Evolutionary conservation across 108 stramenopile species (phyloP).

Genomic region (Discostella stelligeroides): DNA sequence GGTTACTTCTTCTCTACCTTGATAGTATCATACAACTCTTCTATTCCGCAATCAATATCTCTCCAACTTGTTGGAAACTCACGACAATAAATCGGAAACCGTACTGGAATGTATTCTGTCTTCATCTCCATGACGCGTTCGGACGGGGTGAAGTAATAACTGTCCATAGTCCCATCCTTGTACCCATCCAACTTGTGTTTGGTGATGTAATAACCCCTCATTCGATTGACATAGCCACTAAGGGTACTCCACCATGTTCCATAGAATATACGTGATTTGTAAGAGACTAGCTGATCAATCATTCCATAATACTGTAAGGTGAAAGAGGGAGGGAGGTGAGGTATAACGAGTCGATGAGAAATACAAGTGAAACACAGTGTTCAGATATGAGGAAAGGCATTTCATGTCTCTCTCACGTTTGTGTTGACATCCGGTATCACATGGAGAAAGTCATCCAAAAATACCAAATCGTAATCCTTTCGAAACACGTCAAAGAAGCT

Average conservation of each 20-base stretch:
- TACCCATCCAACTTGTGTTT: constrained; percentile 56
- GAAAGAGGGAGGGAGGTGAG: neutral
- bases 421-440: constrained; percentile 70
- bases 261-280: constrained; percentile 48
- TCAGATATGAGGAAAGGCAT: neutral
- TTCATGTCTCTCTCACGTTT: constrained; percentile 31
- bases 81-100: constrained; percentile 58
- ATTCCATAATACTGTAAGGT: constrained; percentile 48
- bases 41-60: constrained; percentile 80
- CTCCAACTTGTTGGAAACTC: constrained; percentile 85
- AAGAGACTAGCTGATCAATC: constrained; percentile 62
- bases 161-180: constrained; percentile 58
- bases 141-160: constrained; percentile 53
- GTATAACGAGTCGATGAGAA: neutral
- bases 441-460: constrained; percentile 58
- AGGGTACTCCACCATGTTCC: constrained; percentile 62
- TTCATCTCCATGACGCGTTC: constrained; percentile 49
- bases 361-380: neutral
- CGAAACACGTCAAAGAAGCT: constrained; percentile 66
- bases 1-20: too few species aligned
- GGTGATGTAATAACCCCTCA: constrained; percentile 59
- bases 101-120: constrained; percentile 41
- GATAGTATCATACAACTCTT: neutral
- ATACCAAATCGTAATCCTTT: constrained; percentile 46
- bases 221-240: constrained; percentile 58